Conservation (phyloP, 192 early-diverging fungal species). For the Geosiphon pyriformis region DNA sequence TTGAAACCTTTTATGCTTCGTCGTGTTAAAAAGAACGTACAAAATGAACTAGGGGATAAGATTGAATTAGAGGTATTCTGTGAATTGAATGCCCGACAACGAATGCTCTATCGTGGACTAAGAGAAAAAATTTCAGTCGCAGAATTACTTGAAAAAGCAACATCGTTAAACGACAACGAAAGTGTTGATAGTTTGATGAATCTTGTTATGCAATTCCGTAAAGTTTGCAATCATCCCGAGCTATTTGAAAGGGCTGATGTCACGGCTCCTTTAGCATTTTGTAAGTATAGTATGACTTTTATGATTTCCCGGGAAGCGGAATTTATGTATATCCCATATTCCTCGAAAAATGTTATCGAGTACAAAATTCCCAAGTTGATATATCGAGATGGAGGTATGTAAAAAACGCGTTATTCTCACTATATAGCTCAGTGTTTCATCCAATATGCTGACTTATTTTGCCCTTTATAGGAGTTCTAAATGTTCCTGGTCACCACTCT, state of each 20-base stretch:
- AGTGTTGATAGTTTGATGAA: conserved; percentile 83
- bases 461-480: conserved; percentile 32
- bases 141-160: conserved; percentile 65
- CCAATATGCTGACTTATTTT: conserved; percentile 22
- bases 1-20: conserved; percentile 94
- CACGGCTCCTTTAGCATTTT: conserved; percentile 61
- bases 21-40: conserved; percentile 84
- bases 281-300: conserved; percentile 51
- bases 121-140: conserved; percentile 74
- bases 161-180: conserved; percentile 60
- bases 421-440: conserved; percentile 15
- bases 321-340: conserved; percentile 53
- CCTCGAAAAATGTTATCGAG: conserved; percentile 54
- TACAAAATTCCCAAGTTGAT: conserved; percentile 63
- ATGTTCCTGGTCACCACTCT: conserved; percentile 34
- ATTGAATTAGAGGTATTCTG: conserved; percentile 80
- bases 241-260: conserved; percentile 83
- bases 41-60: conserved; percentile 88
- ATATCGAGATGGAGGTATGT: conserved; percentile 56
- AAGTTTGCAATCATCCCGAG: conserved; percentile 86
- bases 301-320: conserved; percentile 60
- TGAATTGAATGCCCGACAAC: conserved; percentile 70
- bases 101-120: conserved; percentile 65
- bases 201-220: conserved; percentile 91
- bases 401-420: not conserved